Evolutionary conservation across 2,329 filamentous ascomycete genomes (phyloP).

Genomic region (Phaeosphaeria sp.): DNA sequence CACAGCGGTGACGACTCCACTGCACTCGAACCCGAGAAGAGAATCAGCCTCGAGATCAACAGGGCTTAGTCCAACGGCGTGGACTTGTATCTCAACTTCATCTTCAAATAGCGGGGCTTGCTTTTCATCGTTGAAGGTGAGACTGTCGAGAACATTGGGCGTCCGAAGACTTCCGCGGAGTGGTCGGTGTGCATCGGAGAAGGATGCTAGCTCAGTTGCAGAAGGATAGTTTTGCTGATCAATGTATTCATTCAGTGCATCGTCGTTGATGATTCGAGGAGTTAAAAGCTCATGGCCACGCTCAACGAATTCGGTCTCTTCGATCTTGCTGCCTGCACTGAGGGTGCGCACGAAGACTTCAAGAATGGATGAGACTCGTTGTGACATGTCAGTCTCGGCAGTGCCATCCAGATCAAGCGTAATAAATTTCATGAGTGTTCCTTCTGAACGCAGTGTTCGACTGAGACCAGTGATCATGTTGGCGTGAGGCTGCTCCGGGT

Average conservation of each 20-base stretch:
- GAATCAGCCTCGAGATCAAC: not conserved
- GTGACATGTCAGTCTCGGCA: not conserved
- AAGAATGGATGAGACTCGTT: not conserved
- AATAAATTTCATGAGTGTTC: constrained; percentile 12
- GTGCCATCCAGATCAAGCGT: constrained; percentile 14
- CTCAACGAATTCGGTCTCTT: constrained; percentile 15
- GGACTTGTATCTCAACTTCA: constrained; percentile 45
- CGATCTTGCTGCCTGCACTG: not conserved
- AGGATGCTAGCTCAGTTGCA: constrained; percentile 17
- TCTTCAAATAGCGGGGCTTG: constrained; percentile 13
- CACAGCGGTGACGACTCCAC: constrained; percentile 18
- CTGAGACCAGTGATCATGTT: constrained; percentile 21
- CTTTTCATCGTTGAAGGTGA: constrained; percentile 28
- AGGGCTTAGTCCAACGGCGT: constrained; percentile 30
- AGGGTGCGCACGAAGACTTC: constrained; percentile 2
- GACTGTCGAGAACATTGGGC: constrained; percentile 20
- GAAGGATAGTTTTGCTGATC: constrained; percentile 27
- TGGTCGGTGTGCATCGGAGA: constrained; percentile 16
- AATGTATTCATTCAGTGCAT: constrained; percentile 28
- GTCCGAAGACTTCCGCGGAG: constrained; percentile 17
- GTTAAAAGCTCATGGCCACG: constrained; percentile 8
- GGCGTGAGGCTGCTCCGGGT: constrained; percentile 7
- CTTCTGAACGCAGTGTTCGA: constrained; percentile 17
- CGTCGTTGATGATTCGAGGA: constrained; percentile 24
- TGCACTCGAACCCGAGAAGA: constrained; percentile 16